phyloP scores from a whole-genome alignment of 305 asterid genomes.

The Coffea humblotiana region DNA sequence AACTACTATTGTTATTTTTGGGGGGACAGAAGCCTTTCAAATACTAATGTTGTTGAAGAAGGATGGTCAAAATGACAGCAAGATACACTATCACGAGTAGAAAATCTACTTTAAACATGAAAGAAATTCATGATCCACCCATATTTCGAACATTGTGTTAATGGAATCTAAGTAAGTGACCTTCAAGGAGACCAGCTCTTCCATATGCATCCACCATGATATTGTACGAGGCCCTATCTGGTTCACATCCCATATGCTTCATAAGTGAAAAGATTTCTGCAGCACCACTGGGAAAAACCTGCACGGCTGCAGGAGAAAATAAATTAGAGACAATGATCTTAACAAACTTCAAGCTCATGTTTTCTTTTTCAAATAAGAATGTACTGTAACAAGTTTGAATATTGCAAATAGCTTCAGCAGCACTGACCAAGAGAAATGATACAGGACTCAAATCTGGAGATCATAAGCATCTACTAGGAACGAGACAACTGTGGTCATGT shows the following conservation, averaged over 20 bases:
- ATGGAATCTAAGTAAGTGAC: constrained; percentile 26
- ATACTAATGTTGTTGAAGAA: too few relatives aligned
- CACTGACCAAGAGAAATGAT: background rate
- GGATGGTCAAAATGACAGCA: too few relatives aligned
- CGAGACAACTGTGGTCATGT: background rate
- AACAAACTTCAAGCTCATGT: background rate
- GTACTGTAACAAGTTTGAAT: background rate
- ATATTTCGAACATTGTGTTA: background rate
- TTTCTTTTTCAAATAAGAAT: background rate
- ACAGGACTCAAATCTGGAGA: background rate
- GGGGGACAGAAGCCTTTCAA: too few relatives aligned
- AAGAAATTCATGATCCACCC: background rate
- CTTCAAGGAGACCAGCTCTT: constrained; percentile 75
- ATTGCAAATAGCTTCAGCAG: background rate
- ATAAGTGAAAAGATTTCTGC: constrained; percentile 85
- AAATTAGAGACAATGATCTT: constrained; percentile 4
- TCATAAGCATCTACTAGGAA: background rate
- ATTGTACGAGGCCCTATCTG: constrained; percentile 81
- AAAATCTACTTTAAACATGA: background rate
- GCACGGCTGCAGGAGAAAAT: constrained; percentile 58
- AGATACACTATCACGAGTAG: too few relatives aligned
- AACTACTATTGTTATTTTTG: too few relatives aligned
- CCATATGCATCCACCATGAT: constrained; percentile 91
- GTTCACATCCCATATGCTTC: constrained; percentile 87
- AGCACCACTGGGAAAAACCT: constrained; percentile 74